Conservation (phyloP, 257 asterid species). For the Solanum pimpinellifolium region DNA sequence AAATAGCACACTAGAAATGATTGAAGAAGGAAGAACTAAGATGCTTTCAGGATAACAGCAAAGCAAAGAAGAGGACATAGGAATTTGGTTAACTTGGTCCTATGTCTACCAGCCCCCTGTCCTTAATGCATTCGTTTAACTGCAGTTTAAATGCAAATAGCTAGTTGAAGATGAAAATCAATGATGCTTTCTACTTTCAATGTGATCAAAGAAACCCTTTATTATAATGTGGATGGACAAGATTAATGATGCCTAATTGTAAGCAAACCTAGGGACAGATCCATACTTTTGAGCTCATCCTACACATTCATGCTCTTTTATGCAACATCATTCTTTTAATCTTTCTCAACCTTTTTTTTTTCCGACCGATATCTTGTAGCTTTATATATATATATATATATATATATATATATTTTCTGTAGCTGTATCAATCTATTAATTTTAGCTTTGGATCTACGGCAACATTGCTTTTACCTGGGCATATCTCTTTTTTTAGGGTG, state of each 20-base stretch:
- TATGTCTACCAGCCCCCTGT: background rate
- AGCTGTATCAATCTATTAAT: background rate
- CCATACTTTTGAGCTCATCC: background rate
- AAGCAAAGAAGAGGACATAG: background rate
- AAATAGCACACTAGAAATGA: background rate
- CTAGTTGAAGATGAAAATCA: background rate
- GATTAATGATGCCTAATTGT: background rate
- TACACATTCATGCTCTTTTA: background rate
- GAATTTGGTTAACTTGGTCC: background rate
- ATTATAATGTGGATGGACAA: background rate
- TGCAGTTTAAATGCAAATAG: background rate
- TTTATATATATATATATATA: background rate
- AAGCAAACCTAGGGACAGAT: background rate
- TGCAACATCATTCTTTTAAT: background rate
- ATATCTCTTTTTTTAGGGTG: conserved; percentile 41
- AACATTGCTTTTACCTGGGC: background rate
- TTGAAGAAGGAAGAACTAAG: background rate
- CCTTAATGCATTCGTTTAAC: background rate
- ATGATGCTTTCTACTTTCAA: background rate
- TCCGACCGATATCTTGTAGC: background rate
- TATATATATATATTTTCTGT: background rate
- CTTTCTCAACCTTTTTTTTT: background rate
- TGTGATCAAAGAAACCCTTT: background rate
- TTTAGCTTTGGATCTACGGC: background rate
- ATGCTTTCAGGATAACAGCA: background rate